Evolutionary conservation across 192 early-diverging fungal species (phyloP).

Genomic region (Podila verticillata): DNA sequence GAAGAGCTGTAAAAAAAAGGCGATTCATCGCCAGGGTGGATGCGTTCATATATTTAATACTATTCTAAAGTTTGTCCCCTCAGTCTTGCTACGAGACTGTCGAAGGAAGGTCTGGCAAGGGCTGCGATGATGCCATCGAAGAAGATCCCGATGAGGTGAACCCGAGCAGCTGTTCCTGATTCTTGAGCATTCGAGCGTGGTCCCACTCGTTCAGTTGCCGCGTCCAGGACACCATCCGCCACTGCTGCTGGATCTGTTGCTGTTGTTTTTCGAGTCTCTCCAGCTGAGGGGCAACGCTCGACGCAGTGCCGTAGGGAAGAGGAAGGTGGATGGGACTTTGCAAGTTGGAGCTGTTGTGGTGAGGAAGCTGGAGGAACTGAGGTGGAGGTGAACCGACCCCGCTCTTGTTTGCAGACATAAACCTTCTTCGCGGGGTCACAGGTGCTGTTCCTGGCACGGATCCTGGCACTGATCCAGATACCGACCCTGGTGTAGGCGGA

Average conservation of each 20-base stretch:
- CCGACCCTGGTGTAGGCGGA: no score
- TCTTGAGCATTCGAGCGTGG: constrained; percentile 40
- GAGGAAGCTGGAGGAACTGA: no score
- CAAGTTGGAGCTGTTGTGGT: not conserved
- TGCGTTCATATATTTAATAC: no score
- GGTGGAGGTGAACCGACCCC: no score
- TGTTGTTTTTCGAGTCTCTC: constrained; percentile 17
- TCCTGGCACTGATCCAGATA: no score
- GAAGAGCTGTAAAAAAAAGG: no score
- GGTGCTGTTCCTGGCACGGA: no score
- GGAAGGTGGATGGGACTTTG: not conserved
- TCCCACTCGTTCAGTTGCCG: constrained; percentile 49
- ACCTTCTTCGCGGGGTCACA: no score
- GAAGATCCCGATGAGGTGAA: not conserved
- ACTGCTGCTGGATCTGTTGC: constrained; percentile 31
- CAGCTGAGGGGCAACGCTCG: constrained; percentile 12
- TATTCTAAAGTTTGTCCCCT: no score
- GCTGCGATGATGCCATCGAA: not conserved
- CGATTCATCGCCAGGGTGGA: no score
- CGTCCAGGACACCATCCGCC: constrained; percentile 45
- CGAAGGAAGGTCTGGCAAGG: not conserved
- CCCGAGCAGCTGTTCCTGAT: constrained; percentile 25
- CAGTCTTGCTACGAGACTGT: no score
- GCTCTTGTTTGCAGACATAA: no score
- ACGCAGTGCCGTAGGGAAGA: not conserved